phyloP scores from a whole-genome alignment of 2,329 filamentous ascomycete genomes.

The Furcasterigmium furcatum region DNA sequence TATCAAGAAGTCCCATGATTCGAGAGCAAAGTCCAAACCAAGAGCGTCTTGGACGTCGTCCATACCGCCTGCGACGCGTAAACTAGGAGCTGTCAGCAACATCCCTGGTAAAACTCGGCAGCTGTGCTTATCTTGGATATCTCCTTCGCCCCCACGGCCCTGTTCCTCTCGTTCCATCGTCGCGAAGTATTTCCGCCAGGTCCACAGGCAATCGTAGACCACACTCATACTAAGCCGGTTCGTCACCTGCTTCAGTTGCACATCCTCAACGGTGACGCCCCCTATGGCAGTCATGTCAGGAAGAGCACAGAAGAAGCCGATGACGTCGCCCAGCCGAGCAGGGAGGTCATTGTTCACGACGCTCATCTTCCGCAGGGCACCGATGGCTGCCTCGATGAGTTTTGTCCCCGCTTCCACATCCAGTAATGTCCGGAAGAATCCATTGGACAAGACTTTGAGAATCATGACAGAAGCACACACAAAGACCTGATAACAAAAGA shows the following conservation, averaged over 20 bases:
- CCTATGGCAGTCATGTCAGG: neutral
- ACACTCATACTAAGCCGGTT: neutral
- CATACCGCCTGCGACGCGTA: neutral
- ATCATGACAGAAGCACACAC: slow-evolving; percentile 2
- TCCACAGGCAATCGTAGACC: neutral
- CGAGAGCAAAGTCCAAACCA: neutral
- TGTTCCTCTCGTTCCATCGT: neutral
- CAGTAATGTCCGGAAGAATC: neutral
- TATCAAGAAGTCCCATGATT: neutral
- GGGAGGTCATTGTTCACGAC: slow-evolving; percentile 5
- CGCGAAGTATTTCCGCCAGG: neutral
- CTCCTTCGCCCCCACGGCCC: neutral
- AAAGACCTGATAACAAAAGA: slow-evolving; percentile 4
- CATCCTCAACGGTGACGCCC: neutral
- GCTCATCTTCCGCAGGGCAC: slow-evolving; percentile 2
- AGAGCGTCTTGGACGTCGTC: neutral
- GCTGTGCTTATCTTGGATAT: neutral
- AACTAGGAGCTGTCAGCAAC: neutral
- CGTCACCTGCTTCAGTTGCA: neutral
- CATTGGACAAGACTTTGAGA: slow-evolving; percentile 1
- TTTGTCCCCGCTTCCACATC: neutral
- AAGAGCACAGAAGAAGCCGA: slow-evolving; percentile 1
- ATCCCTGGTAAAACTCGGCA: neutral
- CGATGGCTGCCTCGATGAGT: slow-evolving; percentile 4
- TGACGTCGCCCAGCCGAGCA: slow-evolving; percentile 1